A percentile compares a stretch with the other conserved stretches of the same genome.
Evolutionary conservation across 2,329 filamentous ascomycete genomes (phyloP).

Genomic region (Grosmannia clavigera): DNA sequence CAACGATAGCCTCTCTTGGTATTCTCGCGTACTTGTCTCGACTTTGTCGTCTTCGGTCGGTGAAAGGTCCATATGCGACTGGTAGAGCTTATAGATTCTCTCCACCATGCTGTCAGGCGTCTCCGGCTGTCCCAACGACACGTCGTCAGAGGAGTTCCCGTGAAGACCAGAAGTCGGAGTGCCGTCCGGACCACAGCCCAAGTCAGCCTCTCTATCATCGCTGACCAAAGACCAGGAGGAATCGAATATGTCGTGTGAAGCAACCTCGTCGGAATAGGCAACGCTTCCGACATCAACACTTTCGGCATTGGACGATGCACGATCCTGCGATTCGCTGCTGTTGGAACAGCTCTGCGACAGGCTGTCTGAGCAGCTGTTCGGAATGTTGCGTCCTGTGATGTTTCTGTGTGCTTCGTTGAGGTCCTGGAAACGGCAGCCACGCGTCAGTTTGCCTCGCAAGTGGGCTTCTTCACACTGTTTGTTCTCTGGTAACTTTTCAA

Average conservation of each 20-base stretch:
- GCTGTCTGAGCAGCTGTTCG: neutral
- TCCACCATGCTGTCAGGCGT: conserved; percentile 20
- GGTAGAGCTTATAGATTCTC: conserved; percentile 21
- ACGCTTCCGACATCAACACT: neutral
- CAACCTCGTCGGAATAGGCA: neutral
- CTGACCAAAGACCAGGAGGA: neutral
- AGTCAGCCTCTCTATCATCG: neutral
- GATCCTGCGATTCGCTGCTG: neutral
- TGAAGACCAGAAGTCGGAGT: neutral
- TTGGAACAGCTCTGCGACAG: neutral
- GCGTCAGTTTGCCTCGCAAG: conserved; percentile 16
- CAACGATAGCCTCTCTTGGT: neutral
- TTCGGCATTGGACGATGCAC: neutral
- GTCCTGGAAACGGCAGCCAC: conserved; percentile 23
- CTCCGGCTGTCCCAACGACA: conserved; percentile 4
- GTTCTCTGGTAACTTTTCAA: neutral
- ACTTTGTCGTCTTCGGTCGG: neutral
- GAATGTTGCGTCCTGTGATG: conserved; percentile 20
- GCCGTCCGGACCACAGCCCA: neutral
- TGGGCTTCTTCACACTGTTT: neutral
- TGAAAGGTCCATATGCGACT: conserved; percentile 8
- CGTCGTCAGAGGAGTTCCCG: neutral
- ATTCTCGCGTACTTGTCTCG: neutral
- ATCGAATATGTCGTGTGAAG: neutral
- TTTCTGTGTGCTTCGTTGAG: conserved; percentile 26